Evolutionary conservation across 2,329 filamentous ascomycete genomes (phyloP).

Genomic region (Calonectria ilicicola): DNA sequence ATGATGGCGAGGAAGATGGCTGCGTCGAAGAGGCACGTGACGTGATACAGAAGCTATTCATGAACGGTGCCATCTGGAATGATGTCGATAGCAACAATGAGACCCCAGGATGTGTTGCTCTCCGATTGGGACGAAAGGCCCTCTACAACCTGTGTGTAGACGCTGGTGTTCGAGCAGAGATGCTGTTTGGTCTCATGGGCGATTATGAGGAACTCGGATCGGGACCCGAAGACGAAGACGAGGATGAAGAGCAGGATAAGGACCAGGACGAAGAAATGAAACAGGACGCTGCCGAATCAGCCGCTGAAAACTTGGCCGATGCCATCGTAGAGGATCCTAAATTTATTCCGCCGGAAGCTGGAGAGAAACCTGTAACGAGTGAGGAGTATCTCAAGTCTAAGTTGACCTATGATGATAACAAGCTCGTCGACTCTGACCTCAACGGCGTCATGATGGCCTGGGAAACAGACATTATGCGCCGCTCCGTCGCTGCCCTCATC

Average conservation of each 20-base stretch:
- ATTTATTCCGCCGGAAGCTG: conserved; percentile 50
- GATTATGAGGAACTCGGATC: conserved; percentile 81
- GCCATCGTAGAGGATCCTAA: conserved; percentile 45
- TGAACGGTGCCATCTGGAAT: conserved; percentile 97
- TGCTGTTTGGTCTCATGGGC: conserved; percentile 85
- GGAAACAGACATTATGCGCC: conserved; percentile 88
- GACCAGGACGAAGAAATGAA: conserved; percentile 62
- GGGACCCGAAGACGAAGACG: conserved; percentile 59
- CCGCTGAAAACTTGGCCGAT: conserved; percentile 42
- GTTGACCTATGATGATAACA: conserved; percentile 73
- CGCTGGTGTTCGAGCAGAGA: conserved; percentile 89
- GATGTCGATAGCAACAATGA: conserved; percentile 88
- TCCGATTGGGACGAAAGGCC: conserved; percentile 73
- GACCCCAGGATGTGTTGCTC: conserved; percentile 90
- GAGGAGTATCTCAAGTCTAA: conserved; percentile 76
- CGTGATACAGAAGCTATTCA: conserved; percentile 80
- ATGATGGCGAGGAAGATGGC: conserved; percentile 50
- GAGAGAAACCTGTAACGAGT: conserved; percentile 67
- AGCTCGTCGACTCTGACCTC: conserved; percentile 78
- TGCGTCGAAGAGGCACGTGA: conserved; percentile 72
- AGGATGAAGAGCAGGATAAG: too few species aligned
- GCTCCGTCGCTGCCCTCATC: conserved; percentile 77
- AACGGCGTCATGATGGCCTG: conserved; percentile 97
- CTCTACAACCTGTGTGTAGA: conserved; percentile 89
- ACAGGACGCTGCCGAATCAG: conserved; percentile 57